Percentiles rank a stretch among this genome's conserved stretches.
Conservation (phyloP, 2,329 filamentous ascomycete genomes). For the Arthroderma sp. region DNA sequence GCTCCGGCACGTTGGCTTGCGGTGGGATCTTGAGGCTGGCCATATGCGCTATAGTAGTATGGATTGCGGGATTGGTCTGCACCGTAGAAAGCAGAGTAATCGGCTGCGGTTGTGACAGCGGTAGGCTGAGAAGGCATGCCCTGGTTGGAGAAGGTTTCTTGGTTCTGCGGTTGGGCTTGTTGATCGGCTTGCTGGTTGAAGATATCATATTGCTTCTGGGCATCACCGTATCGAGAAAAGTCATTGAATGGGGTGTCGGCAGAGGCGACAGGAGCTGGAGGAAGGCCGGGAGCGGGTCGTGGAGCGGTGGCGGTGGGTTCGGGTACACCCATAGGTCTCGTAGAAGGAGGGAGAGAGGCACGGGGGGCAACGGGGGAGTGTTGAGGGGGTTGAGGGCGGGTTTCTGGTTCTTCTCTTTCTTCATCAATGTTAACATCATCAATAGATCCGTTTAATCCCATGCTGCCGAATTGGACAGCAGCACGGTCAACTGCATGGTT, state of each 20-base stretch:
- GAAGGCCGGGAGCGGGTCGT: conserved; percentile 50
- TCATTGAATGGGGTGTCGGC: conserved; percentile 38
- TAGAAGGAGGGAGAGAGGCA: conserved; percentile 66
- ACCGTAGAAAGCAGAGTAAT: conserved; percentile 79
- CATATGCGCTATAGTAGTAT: conserved; percentile 59
- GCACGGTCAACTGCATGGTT: conserved; percentile 90
- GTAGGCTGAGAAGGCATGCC: conserved; percentile 49
- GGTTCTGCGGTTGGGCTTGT: conserved; percentile 50
- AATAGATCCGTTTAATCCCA: conserved; percentile 65
- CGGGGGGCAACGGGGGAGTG: conserved; percentile 83
- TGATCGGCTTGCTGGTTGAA: conserved; percentile 63
- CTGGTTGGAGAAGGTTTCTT: conserved; percentile 44
- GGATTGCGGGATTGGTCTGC: conserved; percentile 60
- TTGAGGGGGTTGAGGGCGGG: conserved; percentile 79
- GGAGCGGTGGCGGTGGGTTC: conserved; percentile 40
- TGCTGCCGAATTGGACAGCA: conserved; percentile 90
- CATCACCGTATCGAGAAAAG: conserved; percentile 43
- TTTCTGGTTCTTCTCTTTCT: conserved; percentile 89
- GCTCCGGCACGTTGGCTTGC: conserved; percentile 59
- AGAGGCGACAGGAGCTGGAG: conserved; percentile 39
- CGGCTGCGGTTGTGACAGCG: conserved; percentile 49
- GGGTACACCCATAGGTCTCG: conserved; percentile 27
- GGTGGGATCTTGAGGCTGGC: conserved; percentile 59
- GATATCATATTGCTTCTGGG: conserved; percentile 75
- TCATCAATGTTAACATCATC: conserved; percentile 79